Evolutionary conservation across 768 basidiomycete genomes (phyloP), one percentile per base, ranked within the genome.

Genomic region (Kwoniella botswanensis): DNA sequence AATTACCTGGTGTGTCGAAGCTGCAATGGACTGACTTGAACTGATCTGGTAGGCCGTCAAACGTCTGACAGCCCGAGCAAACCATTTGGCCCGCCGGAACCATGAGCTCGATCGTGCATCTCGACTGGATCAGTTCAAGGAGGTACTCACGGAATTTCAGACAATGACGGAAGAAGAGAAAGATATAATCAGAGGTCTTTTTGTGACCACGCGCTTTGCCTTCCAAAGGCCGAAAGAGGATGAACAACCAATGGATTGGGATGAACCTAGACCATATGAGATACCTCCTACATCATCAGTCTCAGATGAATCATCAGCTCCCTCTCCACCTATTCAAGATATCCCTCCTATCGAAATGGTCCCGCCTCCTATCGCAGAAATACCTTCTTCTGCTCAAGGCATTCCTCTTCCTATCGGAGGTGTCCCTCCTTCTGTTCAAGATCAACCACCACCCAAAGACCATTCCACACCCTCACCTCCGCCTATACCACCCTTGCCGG

Each of bases 51-150:
- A 80, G 79, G 71, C 77, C 10, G 59, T 64, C 11, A 59, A 68
- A 7, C 69, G 81, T 24, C 54, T 75, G 11, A 60, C 68, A 2
- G 53, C 46, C 2, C 70, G 81, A 4, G 71, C 74, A 4, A 58
- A 71, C 1, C 56, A 75, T 22, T 61, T 80, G 22, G 68, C 78
- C 1, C 52, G 81, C 15, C 54, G 69, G n/a, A 50, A 71, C 12
- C 78, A 78, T 43, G 81, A 82, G 63, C 73, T 76, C 35, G 63
- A 65, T 12, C 64, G 81, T 35, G 63, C 67, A n/a, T 67, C 68
- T 2, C 68, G 81, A 17, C 59, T 80, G 29, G 54, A 12, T 35
- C 58, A 17, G 63, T 74, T 4, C 65, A 68, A 42, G 65, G 61
- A 21, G 35, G 68, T 61, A 4, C 35, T 79, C 3, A n/a, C 46